Evolutionary conservation across 108 stramenopile species (phyloP).

Genomic region (Nitzschia sp.): DNA sequence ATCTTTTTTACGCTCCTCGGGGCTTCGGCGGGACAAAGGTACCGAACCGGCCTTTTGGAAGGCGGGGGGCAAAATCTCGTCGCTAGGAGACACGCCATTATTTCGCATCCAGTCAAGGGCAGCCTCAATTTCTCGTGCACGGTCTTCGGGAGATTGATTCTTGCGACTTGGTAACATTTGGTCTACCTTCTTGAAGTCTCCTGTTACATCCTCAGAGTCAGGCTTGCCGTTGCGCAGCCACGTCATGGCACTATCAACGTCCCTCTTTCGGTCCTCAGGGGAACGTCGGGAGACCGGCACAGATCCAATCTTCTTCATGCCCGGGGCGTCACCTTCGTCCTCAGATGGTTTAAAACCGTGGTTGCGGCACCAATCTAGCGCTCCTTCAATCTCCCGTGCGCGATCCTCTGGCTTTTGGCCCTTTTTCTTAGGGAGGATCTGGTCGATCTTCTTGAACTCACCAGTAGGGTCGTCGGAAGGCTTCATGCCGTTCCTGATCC

Average conservation of each 20-base stretch:
- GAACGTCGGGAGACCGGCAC: constrained; percentile 8
- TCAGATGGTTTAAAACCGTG: constrained; percentile 17
- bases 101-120: constrained; percentile 47
- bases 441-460: constrained; percentile 25
- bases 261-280: constrained; percentile 27
- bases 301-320: constrained; percentile 22
- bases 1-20: constrained; percentile 14
- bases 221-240: constrained; percentile 36
- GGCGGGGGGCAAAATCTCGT: neutral
- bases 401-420: constrained; percentile 20
- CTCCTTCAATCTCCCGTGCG: constrained; percentile 42
- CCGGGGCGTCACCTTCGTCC: neutral
- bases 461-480: constrained; percentile 17
- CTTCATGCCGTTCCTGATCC: constrained; percentile 29
- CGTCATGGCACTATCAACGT: constrained; percentile 18
- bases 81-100: constrained; percentile 13
- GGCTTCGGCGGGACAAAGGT: constrained; percentile 12
- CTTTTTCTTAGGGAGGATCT: constrained; percentile 26
- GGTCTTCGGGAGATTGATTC: constrained; percentile 5
- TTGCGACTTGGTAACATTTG: constrained; percentile 17
- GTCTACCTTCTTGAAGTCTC: constrained; percentile 29
- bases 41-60: constrained; percentile 7
- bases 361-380: constrained; percentile 32
- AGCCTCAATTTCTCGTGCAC: constrained; percentile 30
- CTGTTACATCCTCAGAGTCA: constrained; percentile 3